Evolutionary conservation across 495 filamentous ascomycete species (phyloP).

Genomic region (Acidiella bohemica): DNA sequence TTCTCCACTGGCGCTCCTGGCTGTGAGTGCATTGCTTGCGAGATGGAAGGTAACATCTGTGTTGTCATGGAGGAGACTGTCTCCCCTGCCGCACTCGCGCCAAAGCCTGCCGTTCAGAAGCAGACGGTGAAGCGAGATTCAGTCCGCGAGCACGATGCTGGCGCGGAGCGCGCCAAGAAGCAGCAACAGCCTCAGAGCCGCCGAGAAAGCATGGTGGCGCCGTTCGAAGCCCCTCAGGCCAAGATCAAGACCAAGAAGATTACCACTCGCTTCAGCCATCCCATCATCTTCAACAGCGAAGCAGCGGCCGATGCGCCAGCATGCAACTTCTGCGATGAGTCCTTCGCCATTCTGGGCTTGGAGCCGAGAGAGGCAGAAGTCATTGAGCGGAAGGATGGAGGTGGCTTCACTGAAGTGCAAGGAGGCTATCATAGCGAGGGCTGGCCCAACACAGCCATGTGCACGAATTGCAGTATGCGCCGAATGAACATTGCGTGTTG

Average conservation of each 20-base stretch:
- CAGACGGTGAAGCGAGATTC: no score
- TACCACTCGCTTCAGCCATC: slow-evolving; percentile 30
- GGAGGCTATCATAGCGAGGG: slow-evolving; percentile 27
- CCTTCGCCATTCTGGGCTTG: slow-evolving; percentile 31
- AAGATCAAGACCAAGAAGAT: slow-evolving; percentile 16
- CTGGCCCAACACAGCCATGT: slow-evolving; percentile 29
- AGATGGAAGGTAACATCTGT: slow-evolving; percentile 7
- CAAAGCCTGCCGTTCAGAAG: background rate
- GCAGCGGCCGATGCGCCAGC: slow-evolving; percentile 17
- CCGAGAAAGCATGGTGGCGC: background rate
- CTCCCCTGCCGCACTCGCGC: background rate
- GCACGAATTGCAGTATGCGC: slow-evolving; percentile 27
- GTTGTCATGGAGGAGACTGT: background rate
- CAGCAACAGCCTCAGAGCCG: background rate
- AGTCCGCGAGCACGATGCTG: no score
- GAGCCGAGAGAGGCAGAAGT: slow-evolving; percentile 25
- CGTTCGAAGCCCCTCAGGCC: no score
- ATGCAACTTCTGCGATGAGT: slow-evolving; percentile 32
- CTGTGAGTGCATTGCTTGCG: slow-evolving; percentile 7
- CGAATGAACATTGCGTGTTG: slow-evolving; percentile 27
- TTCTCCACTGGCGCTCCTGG: background rate
- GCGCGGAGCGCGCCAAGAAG: no score
- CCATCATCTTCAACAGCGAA: slow-evolving; percentile 29
- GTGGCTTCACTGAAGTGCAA: slow-evolving; percentile 24
- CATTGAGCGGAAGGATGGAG: slow-evolving; percentile 21